phyloP scores from a whole-genome alignment of 169 alveolate genomes.

The Babesia bigemina region DNA sequence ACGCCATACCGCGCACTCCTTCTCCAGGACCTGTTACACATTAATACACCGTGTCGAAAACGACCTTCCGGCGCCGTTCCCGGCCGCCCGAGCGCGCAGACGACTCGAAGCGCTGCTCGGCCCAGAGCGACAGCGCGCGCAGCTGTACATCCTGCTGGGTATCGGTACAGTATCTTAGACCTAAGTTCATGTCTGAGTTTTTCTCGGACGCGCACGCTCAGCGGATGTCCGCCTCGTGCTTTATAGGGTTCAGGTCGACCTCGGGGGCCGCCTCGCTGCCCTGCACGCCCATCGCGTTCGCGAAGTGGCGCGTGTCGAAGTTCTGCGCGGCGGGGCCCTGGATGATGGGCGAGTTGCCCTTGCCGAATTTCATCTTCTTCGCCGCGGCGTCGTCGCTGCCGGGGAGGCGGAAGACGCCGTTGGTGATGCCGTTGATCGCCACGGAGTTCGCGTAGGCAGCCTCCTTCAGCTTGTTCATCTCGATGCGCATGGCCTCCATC shows the following conservation, averaged over 20 bases:
- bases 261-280: neutral
- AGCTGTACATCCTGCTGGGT: constrained; percentile 8
- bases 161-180: constrained; percentile 1
- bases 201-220: neutral
- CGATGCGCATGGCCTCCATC: constrained; percentile 32
- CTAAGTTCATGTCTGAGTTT: constrained; percentile 9
- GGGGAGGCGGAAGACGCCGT: constrained; percentile 53
- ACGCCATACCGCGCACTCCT: neutral
- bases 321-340: constrained; percentile 3
- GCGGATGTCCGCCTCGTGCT: constrained; percentile 31
- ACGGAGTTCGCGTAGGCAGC: constrained; percentile 48
- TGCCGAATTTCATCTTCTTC: constrained; percentile 57
- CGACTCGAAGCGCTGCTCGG: constrained; percentile 22
- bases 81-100: neutral
- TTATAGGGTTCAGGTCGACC: constrained; percentile 29
- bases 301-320: constrained; percentile 25
- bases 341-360: constrained; percentile 14
- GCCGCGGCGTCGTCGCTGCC: constrained; percentile 43
- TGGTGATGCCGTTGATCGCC: constrained; percentile 61
- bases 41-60: neutral
- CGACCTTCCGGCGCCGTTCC: constrained; percentile 28
- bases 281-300: neutral
- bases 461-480: constrained; percentile 55
- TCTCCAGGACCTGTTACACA: constrained; percentile 9
- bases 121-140: constrained; percentile 26